Evolutionary conservation across 768 basidiomycete genomes (phyloP).

Genomic region (Tulasnella sp.): DNA sequence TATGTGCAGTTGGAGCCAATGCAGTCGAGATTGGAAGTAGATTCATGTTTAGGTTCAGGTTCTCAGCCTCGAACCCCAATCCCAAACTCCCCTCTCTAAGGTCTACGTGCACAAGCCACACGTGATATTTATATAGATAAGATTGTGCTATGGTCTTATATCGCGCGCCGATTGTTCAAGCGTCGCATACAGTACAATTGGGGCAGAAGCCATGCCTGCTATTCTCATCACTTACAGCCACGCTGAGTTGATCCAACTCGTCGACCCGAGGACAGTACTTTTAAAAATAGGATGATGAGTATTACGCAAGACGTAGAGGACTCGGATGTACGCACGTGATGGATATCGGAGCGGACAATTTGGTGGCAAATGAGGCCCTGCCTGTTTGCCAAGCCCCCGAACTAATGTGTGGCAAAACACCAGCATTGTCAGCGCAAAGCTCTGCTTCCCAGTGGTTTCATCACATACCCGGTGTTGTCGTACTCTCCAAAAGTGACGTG

Average conservation of each 20-base stretch:
- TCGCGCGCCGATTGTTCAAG: too few species aligned
- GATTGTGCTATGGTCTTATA: too few species aligned
- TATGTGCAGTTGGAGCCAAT: too few species aligned
- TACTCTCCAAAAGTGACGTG: constrained; percentile 18
- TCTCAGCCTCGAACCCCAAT: too few species aligned
- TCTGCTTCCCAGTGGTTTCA: background rate
- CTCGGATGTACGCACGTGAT: background rate
- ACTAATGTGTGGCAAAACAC: background rate
- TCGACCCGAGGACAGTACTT: constrained; percentile 11
- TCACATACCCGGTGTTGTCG: constrained; percentile 12
- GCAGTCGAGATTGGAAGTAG: too few species aligned
- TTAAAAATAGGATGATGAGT: background rate
- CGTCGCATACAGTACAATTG: too few species aligned
- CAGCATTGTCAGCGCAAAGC: background rate
- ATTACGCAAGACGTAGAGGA: background rate
- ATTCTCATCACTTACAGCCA: background rate
- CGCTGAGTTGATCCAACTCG: constrained; percentile 14
- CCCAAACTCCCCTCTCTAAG: too few species aligned
- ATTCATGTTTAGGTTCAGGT: too few species aligned
- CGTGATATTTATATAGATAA: too few species aligned
- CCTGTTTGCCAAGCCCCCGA: constrained; percentile 7
- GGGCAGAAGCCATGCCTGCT: too few species aligned
- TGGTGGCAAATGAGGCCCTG: constrained; percentile 10
- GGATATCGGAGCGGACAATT: background rate
- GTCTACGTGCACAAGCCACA: too few species aligned